These are phyloP conservation scores for Vigna angularis DNA, from an alignment of 306 rosid genomes.

Conservation along the genomic window DNA sequence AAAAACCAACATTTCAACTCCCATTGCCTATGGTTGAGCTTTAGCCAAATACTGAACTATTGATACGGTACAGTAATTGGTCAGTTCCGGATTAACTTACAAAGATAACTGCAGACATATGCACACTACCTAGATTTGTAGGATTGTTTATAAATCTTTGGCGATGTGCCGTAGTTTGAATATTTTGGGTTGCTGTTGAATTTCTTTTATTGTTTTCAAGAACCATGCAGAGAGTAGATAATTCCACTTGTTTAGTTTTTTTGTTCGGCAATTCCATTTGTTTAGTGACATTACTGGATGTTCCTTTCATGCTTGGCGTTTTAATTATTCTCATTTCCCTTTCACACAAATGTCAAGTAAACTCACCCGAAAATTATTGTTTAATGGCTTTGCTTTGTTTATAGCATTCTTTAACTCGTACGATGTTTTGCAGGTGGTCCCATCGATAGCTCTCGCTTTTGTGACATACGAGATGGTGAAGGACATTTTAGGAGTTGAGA, in stretches of 20 bases:
- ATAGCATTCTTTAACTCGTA: conserved; percentile 30
- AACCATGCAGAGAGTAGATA: neutral
- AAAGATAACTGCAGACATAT: neutral
- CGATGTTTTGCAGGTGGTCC: conserved; percentile 82
- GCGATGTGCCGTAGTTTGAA: neutral
- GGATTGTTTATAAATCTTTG: conserved; percentile 27
- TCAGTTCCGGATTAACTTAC: conserved; percentile 19
- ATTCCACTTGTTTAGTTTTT: neutral
- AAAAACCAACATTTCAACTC: neutral
- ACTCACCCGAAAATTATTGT: neutral
- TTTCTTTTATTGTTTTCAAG: neutral
- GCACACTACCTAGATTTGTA: conserved; percentile 12
- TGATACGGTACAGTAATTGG: conserved; percentile 2
- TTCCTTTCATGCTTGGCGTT: conserved; percentile 3
- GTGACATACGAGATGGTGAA: conserved; percentile 94
- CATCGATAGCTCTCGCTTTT: conserved; percentile 94
- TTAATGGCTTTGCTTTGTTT: conserved; percentile 17
- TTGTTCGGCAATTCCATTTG: conserved; percentile 3
- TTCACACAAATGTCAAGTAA: conserved; percentile 7
- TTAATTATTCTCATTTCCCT: neutral
- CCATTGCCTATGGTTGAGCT: conserved; percentile 26
- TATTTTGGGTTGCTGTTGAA: neutral
- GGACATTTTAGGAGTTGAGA: conserved; percentile 96
- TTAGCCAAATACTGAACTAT: conserved; percentile 22
- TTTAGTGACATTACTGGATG: conserved; percentile 11